Percentiles rank a stretch among this genome's conserved stretches.
Conservation (phyloP, 805 yeast species). For the Dipodascopsis uninucleata region DNA sequence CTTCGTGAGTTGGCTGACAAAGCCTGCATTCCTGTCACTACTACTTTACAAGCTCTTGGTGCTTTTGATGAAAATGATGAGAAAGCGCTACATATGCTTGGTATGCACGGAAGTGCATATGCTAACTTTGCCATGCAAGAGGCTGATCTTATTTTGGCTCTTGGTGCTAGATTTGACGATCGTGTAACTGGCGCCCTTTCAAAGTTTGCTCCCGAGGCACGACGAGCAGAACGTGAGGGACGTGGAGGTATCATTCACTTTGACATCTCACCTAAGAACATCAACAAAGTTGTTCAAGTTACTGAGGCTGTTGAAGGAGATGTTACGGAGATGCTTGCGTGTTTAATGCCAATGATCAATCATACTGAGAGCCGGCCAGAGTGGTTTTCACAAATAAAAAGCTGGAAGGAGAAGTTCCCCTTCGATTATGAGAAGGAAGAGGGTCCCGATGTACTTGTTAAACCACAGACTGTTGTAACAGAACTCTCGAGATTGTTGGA, state of each 20-base stretch:
- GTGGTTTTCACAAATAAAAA: slow-evolving; percentile 72
- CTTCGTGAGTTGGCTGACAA: slow-evolving; percentile 83
- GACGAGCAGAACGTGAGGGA: slow-evolving; percentile 77
- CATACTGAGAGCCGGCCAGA: slow-evolving; percentile 62
- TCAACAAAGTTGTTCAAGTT: slow-evolving; percentile 90
- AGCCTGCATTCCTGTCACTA: slow-evolving; percentile 93
- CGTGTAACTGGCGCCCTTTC: slow-evolving; percentile 87
- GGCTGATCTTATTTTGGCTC: slow-evolving; percentile 88
- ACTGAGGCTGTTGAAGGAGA: slow-evolving; percentile 97
- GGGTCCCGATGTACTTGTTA: slow-evolving; percentile 54
- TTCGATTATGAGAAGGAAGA: slow-evolving; percentile 78
- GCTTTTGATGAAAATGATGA: slow-evolving; percentile 89
- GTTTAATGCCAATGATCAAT: slow-evolving; percentile 67
- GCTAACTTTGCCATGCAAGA: slow-evolving; percentile 93
- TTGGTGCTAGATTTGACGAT: slow-evolving; percentile 98
- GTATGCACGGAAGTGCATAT: slow-evolving; percentile 96
- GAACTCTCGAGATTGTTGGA: slow-evolving; percentile 73
- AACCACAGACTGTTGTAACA: slow-evolving; percentile 86
- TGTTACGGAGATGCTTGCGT: slow-evolving; percentile 70
- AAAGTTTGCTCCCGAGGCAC: slow-evolving; percentile 92
- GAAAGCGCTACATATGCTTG: slow-evolving; percentile 91
- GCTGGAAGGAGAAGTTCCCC: slow-evolving; percentile 86
- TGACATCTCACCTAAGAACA: slow-evolving; percentile 94
- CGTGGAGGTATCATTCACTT: slow-evolving; percentile 97
- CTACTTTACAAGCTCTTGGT: slow-evolving; percentile 91